Percentiles rank a stretch among this genome's conserved stretches.
These are phyloP conservation scores for Wakefieldia striispora DNA, from an alignment of 768 basidiomycete species.

Conservation along the genomic window DNA sequence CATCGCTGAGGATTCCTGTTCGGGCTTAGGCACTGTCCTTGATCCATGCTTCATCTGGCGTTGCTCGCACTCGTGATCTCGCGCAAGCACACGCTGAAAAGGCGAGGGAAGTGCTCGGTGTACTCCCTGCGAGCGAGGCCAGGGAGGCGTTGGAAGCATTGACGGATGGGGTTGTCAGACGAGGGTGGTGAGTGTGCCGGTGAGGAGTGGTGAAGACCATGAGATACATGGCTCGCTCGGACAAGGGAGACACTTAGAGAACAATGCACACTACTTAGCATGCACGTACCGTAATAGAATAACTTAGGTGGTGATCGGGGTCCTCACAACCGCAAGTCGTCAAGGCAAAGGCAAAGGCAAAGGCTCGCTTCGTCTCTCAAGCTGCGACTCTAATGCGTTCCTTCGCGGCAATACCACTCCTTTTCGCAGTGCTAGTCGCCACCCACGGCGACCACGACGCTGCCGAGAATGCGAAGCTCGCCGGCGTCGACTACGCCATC, in stretches of 20 bases:
- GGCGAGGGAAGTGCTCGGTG: slow-evolving; percentile 65
- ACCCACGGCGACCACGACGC: slow-evolving; percentile 66
- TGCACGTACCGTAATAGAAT: neutral
- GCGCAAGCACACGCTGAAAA: slow-evolving; percentile 73
- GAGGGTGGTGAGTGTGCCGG: slow-evolving; percentile 42
- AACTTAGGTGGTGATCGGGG: slow-evolving; percentile 26
- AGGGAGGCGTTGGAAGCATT: slow-evolving; percentile 72
- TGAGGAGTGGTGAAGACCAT: neutral
- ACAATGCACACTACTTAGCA: neutral
- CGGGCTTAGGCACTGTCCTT: slow-evolving; percentile 58
- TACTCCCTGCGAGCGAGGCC: slow-evolving; percentile 80
- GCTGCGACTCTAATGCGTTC: slow-evolving; percentile 43
- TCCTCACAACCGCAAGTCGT: slow-evolving; percentile 1
- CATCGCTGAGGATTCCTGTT: neutral
- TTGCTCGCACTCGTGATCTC: slow-evolving; percentile 75
- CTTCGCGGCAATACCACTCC: slow-evolving; percentile 40
- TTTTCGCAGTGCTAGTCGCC: slow-evolving; percentile 31
- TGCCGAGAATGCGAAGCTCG: slow-evolving; percentile 57
- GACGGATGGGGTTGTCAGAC: slow-evolving; percentile 63
- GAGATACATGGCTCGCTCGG: neutral
- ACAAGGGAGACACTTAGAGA: neutral
- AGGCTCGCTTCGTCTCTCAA: slow-evolving; percentile 7
- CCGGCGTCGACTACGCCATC: slow-evolving; percentile 63
- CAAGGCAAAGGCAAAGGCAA: too few relatives aligned
- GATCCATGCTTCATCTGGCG: slow-evolving; percentile 59